These are phyloP conservation scores for Vachellia pachyceras DNA, from an alignment of 306 rosid species.

Conservation along the genomic window DNA sequence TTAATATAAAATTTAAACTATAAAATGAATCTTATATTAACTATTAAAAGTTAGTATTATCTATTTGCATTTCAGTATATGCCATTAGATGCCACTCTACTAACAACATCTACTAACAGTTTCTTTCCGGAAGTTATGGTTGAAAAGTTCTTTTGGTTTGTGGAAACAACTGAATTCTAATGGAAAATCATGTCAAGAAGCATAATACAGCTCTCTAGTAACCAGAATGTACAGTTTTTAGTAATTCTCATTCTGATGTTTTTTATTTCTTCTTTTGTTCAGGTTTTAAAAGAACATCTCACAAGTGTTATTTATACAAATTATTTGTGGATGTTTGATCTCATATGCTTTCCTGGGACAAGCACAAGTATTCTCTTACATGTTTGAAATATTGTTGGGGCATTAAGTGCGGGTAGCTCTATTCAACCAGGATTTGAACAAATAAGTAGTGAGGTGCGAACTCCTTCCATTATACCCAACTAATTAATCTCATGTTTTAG, in stretches of 20 bases:
- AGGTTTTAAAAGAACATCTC: not conserved
- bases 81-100: not conserved
- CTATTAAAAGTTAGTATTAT: not conserved
- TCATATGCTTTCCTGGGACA: not conserved
- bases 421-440: too few relatives aligned
- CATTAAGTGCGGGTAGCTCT: too few relatives aligned
- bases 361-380: too few relatives aligned
- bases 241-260: not conserved
- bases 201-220: not conserved
- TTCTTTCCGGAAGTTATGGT: not conserved
- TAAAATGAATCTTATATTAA: too few relatives aligned
- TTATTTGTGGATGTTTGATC: not conserved
- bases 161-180: not conserved
- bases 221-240: not conserved
- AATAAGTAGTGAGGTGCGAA: too few relatives aligned
- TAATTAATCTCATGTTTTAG: not conserved
- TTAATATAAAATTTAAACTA: too few relatives aligned
- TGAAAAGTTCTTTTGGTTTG: not conserved
- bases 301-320: not conserved
- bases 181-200: conserved; percentile 11
- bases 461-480: too few relatives aligned
- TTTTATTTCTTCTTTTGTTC: not conserved
- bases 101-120: not conserved
- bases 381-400: too few relatives aligned
- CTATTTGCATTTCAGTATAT: not conserved